A percentile compares a stretch with the other conserved stretches of the same genome.
These are phyloP conservation scores for Tricholoma bakamatsutake DNA, from an alignment of 768 basidiomycete species.

Conservation along the genomic window DNA sequence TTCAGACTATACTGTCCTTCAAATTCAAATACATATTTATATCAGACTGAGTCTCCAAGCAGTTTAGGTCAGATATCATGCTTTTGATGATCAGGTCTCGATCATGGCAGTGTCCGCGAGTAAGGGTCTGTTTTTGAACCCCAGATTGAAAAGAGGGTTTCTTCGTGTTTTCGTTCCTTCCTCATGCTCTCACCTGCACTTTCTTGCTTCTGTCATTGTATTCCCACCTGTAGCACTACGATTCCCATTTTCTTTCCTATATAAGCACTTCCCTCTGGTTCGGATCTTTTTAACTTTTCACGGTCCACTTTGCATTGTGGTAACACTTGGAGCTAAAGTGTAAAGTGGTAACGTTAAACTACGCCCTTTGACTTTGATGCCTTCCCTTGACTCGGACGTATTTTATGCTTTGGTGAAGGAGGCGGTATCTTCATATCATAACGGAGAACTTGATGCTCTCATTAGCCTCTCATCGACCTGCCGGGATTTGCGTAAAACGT, in stretches of 20 bases:
- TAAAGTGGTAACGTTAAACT: background rate
- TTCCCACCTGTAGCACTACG: constrained; percentile 4
- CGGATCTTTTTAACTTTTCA: background rate
- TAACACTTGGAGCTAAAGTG: background rate
- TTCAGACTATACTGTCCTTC: background rate
- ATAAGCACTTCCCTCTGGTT: background rate
- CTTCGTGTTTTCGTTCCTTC: constrained; percentile 13
- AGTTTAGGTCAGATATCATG: constrained; percentile 10
- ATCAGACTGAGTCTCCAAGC: background rate
- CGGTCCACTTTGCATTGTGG: background rate
- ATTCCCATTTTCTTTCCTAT: background rate
- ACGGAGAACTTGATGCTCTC: constrained; percentile 14
- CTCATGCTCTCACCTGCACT: constrained; percentile 13
- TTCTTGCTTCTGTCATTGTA: constrained; percentile 9
- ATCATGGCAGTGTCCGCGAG: constrained; percentile 2
- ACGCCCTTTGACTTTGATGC: constrained; percentile 7
- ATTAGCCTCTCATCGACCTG: constrained; percentile 22
- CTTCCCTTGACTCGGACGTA: constrained; percentile 18
- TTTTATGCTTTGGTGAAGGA: constrained; percentile 20
- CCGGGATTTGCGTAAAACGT: constrained; percentile 20
- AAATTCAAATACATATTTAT: background rate
- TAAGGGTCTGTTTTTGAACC: constrained; percentile 17
- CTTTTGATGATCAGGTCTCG: constrained; percentile 13
- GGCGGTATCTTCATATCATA: constrained; percentile 11
- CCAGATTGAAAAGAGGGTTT: constrained; percentile 20